These are phyloP conservation scores for Fusarium paranaense DNA, from an alignment of 2,329 filamentous ascomycete species.

Conservation along the genomic window DNA sequence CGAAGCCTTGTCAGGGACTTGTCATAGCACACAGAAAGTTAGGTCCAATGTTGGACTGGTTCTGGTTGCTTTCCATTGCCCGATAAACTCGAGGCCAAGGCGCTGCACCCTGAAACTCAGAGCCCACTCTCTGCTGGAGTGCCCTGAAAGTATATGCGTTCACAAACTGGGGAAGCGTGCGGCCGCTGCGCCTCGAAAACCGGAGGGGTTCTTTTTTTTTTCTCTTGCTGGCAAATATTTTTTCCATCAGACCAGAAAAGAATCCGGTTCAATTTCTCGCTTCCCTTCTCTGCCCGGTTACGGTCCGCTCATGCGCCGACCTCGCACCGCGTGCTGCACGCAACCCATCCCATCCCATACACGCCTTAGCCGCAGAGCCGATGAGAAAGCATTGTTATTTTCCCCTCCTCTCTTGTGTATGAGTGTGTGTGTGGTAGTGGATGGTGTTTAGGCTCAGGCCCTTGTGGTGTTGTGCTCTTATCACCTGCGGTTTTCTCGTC, in stretches of 20 bases:
- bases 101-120: conserved; percentile 17
- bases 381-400: conserved; percentile 11
- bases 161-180: conserved; percentile 1
- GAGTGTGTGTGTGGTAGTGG: neutral
- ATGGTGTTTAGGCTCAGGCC: neutral
- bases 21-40: neutral
- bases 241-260: neutral
- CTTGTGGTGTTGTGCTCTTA: conserved; percentile 12
- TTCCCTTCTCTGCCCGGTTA: neutral
- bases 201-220: neutral
- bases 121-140: conserved; percentile 5
- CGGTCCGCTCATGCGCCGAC: neutral
- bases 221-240: neutral
- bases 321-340: conserved; percentile 6
- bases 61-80: conserved; percentile 25
- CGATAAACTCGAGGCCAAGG: conserved; percentile 26
- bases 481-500: conserved; percentile 31
- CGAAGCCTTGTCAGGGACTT: conserved; percentile 13
- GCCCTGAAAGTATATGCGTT: conserved; percentile 13
- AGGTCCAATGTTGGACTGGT: neutral
- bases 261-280: neutral
- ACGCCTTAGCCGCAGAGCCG: conserved; percentile 2
- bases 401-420: neutral
- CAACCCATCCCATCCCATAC: neutral
- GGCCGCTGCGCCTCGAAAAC: conserved; percentile 10